phyloP scores from a whole-genome alignment of 768 basidiomycete species.

The Calocera viscosa region DNA sequence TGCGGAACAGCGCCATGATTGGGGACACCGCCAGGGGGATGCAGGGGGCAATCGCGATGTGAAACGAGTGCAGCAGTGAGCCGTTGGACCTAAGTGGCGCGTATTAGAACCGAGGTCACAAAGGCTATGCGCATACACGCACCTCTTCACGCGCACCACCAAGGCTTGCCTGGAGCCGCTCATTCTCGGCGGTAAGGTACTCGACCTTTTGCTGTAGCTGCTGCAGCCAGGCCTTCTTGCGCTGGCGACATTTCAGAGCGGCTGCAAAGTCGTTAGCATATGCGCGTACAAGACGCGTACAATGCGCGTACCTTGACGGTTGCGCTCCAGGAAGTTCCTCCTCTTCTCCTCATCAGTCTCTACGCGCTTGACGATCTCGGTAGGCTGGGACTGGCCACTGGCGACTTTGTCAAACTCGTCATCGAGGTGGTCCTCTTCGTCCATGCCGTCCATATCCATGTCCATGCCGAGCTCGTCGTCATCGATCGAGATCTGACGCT shows the following conservation, averaged over 20 bases:
- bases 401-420: conserved; percentile 20
- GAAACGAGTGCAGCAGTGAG: conserved; percentile 36
- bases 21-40: conserved; percentile 14
- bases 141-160: conserved; percentile 76
- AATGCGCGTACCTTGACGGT: conserved; percentile 69
- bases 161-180: conserved; percentile 76
- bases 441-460: no score
- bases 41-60: conserved; percentile 30
- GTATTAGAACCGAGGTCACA: not conserved
- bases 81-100: conserved; percentile 45
- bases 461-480: conserved; percentile 23
- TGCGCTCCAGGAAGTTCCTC: conserved; percentile 90
- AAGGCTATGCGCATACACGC: not conserved
- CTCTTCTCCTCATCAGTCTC: conserved; percentile 99
- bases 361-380: conserved; percentile 48
- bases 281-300: not conserved
- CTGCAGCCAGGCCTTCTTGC: conserved; percentile 95
- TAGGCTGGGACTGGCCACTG: conserved; percentile 15
- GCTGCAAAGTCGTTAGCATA: conserved; percentile 37
- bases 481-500: conserved; percentile 21
- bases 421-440: conserved; percentile 28
- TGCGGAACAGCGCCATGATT: not conserved
- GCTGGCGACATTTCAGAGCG: conserved; percentile 95
- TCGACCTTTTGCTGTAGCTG: conserved; percentile 91
- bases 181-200: conserved; percentile 83